Evolutionary conservation across 257 asterid species (phyloP).

Genomic region (Petrea volubilis): DNA sequence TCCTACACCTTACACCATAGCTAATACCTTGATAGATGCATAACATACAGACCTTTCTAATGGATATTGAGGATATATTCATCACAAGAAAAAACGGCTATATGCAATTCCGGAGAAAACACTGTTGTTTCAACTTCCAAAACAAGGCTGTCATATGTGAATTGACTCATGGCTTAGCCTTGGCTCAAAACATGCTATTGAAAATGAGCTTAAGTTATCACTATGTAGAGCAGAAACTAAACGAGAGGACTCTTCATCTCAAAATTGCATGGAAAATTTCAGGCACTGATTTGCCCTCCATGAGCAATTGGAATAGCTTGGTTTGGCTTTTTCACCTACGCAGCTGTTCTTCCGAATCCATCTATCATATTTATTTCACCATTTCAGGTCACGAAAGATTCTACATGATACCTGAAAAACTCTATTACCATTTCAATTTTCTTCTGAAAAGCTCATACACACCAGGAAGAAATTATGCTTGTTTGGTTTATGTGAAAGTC

Average conservation of each 20-base stretch:
- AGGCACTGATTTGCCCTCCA: not conserved
- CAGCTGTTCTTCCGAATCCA: not conserved
- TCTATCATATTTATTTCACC: not conserved
- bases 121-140: not conserved
- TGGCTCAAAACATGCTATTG: not conserved
- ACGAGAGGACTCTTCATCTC: not conserved
- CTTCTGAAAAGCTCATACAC: not conserved
- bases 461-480: not conserved
- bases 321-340: not conserved
- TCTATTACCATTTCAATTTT: not conserved
- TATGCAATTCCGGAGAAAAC: not conserved
- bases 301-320: not conserved
- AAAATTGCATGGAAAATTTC: not conserved
- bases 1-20: not conserved
- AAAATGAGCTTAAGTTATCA: not conserved
- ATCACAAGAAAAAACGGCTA: conserved; percentile 1
- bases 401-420: too few relatives aligned
- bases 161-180: not conserved
- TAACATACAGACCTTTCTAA: not conserved
- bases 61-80: conserved; percentile 3
- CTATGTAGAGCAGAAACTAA: not conserved
- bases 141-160: not conserved
- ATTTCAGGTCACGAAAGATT: not conserved
- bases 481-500: not conserved
- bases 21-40: not conserved